Conservation (phyloP, 345 rosid species). For the Populus ilicifolia region DNA sequence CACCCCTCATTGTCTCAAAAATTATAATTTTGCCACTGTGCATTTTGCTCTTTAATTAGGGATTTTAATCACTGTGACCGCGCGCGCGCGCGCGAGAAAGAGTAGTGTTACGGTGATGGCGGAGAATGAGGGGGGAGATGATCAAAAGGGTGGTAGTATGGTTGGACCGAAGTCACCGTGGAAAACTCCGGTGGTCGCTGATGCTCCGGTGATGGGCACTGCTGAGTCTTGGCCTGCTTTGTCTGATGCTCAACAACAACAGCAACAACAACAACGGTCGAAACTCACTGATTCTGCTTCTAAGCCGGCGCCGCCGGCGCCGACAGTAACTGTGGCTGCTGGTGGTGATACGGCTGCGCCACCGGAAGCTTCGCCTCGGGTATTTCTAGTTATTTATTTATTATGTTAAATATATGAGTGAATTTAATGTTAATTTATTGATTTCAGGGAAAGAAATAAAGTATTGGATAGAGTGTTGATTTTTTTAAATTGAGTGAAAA, state of each 20-base stretch:
- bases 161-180: conserved; percentile 63
- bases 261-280: conserved; percentile 51
- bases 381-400: neutral
- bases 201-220: conserved; percentile 65
- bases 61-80: neutral
- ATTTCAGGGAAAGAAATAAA: neutral
- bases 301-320: conserved; percentile 9
- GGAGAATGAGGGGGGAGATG: conserved; percentile 58
- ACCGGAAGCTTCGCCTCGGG: neutral
- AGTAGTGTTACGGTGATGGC: conserved; percentile 44
- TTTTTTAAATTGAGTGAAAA: neutral
- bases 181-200: conserved; percentile 60
- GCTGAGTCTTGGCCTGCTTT: conserved; percentile 84
- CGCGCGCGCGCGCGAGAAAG: neutral
- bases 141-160: conserved; percentile 25
- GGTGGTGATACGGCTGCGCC: neutral
- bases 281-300: conserved; percentile 19
- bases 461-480: neutral
- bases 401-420: neutral
- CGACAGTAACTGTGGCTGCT: neutral
- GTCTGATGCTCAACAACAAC: conserved; percentile 51
- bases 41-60: neutral
- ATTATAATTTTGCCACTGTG: neutral
- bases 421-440: neutral
- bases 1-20: neutral